These are phyloP conservation scores for Malassezia yamatoensis DNA, from an alignment of 1,284 basidiomycete genomes.

Conservation along the genomic window DNA sequence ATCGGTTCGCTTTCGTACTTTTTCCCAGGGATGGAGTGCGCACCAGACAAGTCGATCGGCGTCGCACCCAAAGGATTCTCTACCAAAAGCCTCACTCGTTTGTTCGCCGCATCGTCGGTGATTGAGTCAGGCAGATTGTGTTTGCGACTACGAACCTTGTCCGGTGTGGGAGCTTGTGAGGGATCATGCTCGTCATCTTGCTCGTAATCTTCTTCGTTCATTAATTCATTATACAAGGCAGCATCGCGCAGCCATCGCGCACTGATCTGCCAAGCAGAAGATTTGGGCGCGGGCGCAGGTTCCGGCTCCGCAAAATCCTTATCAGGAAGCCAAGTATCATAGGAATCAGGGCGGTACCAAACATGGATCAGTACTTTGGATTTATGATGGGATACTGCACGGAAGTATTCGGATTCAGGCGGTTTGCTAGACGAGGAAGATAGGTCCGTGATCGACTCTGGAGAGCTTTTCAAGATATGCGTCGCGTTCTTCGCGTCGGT, in stretches of 20 bases:
- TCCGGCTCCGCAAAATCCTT: conserved; percentile 44
- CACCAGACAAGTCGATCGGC: conserved; percentile 41
- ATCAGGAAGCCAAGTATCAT: conserved; percentile 48
- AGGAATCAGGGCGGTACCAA: conserved; percentile 48
- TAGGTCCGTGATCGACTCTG: conserved; percentile 20
- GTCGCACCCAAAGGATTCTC: conserved; percentile 36
- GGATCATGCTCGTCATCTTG: conserved; percentile 24
- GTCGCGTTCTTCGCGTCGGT: conserved; percentile 25
- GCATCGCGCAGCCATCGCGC: conserved; percentile 42
- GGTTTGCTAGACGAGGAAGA: conserved; percentile 7
- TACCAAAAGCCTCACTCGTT: conserved; percentile 44
- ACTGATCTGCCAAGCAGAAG: conserved; percentile 30
- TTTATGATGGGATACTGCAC: conserved; percentile 36
- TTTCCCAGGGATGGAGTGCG: conserved; percentile 41
- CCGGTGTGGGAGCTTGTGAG: conserved; percentile 6
- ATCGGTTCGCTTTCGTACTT: conserved; percentile 45
- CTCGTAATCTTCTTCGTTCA: conserved; percentile 48
- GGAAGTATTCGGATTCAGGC: conserved; percentile 36
- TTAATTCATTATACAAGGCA: conserved; percentile 42
- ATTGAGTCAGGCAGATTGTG: conserved; percentile 43
- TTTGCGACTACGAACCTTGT: conserved; percentile 25
- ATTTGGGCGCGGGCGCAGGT: conserved; percentile 35
- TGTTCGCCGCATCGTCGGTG: conserved; percentile 29
- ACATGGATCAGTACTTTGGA: conserved; percentile 46
- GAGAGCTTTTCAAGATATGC: conserved; percentile 32